Percentiles rank a stretch among this genome's conserved stretches.
Evolutionary conservation across 495 filamentous ascomycete species (phyloP).

Genomic region (Platismatia glauca): DNA sequence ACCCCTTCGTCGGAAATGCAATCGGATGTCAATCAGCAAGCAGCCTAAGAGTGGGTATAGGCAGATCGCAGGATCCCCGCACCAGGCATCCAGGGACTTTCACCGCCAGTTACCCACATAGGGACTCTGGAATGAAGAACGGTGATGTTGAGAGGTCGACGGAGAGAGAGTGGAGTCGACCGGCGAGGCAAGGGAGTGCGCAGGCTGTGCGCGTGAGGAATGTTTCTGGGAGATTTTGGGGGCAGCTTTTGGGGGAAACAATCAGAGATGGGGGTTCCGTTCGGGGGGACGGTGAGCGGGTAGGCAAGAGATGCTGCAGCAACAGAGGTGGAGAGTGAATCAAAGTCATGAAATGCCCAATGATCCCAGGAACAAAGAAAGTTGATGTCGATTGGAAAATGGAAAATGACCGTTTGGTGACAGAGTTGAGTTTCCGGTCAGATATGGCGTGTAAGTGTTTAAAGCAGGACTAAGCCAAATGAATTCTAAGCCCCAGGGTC

Average conservation of each 20-base stretch:
- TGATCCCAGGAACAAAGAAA: background rate
- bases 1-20: slow-evolving; percentile 19
- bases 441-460: background rate
- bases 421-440: background rate
- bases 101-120: slow-evolving; percentile 22
- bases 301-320: background rate
- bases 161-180: background rate
- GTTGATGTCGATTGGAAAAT: background rate
- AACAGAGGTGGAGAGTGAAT: too few species aligned
- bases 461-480: background rate
- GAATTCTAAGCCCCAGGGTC: background rate
- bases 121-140: slow-evolving; percentile 26
- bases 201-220: slow-evolving; percentile 25
- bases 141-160: background rate
- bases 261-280: slow-evolving; percentile 27
- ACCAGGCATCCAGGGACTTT: slow-evolving; percentile 17
- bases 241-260: too few species aligned
- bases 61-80: slow-evolving; percentile 20
- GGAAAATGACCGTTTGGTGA: background rate
- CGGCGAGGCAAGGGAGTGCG: slow-evolving; percentile 18
- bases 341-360: too few species aligned
- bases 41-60: slow-evolving; percentile 25
- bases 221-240: slow-evolving; percentile 22
- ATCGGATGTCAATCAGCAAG: slow-evolving; percentile 23
- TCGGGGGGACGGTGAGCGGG: background rate